Percentiles rank a stretch among this genome's conserved stretches.
These are phyloP conservation scores for Mucor ambiguus DNA, from an alignment of 371 early-diverging fungal species.

Conservation along the genomic window DNA sequence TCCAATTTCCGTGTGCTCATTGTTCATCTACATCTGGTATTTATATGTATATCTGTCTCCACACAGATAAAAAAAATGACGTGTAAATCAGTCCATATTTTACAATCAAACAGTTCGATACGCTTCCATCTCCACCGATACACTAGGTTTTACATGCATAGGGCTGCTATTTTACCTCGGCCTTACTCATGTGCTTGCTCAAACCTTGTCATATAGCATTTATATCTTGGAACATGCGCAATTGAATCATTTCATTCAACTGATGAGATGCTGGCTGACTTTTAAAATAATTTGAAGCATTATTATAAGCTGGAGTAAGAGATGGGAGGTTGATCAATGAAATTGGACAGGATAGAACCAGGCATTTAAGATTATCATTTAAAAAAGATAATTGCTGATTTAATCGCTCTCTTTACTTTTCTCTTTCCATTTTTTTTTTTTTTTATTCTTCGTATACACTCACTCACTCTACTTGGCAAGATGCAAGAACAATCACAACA, in stretches of 20 bases:
- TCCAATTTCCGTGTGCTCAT: background rate
- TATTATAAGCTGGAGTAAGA: background rate
- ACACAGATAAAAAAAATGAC: background rate
- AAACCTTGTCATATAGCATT: background rate
- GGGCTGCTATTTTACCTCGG: background rate
- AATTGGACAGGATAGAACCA: background rate
- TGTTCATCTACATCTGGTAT: background rate
- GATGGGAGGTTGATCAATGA: background rate
- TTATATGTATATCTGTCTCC: background rate
- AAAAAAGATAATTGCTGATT: background rate
- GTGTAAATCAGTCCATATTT: background rate
- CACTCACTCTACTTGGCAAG: background rate
- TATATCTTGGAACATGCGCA: background rate
- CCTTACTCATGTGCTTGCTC: background rate
- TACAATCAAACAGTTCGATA: background rate
- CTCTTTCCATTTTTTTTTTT: background rate
- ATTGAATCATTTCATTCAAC: background rate
- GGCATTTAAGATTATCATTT: background rate
- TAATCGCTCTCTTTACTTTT: background rate
- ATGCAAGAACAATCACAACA: conserved; percentile 7
- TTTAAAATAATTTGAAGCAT: background rate
- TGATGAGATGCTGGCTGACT: background rate
- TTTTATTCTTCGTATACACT: no score
- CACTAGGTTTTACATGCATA: background rate
- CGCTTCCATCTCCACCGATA: background rate